These are phyloP conservation scores for Aspergillus heteromorphus DNA, from an alignment of 495 filamentous ascomycete genomes.

Conservation along the genomic window DNA sequence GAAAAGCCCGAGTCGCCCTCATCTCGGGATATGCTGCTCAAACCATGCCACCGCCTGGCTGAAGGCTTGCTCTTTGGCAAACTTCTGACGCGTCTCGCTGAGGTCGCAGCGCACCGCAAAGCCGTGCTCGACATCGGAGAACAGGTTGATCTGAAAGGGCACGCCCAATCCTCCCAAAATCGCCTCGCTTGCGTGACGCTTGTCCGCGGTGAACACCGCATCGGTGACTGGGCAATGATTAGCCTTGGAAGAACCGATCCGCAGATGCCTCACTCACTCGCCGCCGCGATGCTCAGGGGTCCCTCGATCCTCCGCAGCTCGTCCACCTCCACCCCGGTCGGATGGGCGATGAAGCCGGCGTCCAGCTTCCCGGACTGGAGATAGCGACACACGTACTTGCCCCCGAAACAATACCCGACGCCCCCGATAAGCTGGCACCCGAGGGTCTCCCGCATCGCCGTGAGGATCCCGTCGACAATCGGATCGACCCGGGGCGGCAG, in stretches of 20 bases:
- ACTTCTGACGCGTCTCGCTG: slow-evolving; percentile 48
- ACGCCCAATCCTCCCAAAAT: slow-evolving; percentile 49
- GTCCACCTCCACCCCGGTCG: slow-evolving; percentile 61
- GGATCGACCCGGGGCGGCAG: slow-evolving; percentile 53
- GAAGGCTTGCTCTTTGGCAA: slow-evolving; percentile 73
- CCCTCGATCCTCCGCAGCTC: slow-evolving; percentile 62
- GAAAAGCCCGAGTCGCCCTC: too few species aligned
- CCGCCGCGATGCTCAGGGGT: slow-evolving; percentile 67
- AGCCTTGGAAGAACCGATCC: neutral
- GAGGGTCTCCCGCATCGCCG: slow-evolving; percentile 45
- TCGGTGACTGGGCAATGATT: slow-evolving; percentile 53
- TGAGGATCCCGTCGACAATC: slow-evolving; percentile 50
- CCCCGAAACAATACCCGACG: slow-evolving; percentile 76
- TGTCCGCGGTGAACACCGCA: slow-evolving; percentile 59
- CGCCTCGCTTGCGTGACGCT: slow-evolving; percentile 52
- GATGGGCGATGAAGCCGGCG: slow-evolving; percentile 66
- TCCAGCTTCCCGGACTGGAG: slow-evolving; percentile 37
- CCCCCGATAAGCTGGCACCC: slow-evolving; percentile 59
- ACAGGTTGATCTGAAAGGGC: slow-evolving; percentile 73
- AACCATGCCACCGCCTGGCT: slow-evolving; percentile 72
- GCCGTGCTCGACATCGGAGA: slow-evolving; percentile 64
- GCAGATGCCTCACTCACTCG: slow-evolving; percentile 36
- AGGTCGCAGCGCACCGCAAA: slow-evolving; percentile 64
- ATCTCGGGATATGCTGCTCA: slow-evolving; percentile 45
- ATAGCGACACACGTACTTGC: slow-evolving; percentile 45